Base-by-base conservation (phyloP, 176 grass and related monocot species). In the Pharus latifolius region DNA sequence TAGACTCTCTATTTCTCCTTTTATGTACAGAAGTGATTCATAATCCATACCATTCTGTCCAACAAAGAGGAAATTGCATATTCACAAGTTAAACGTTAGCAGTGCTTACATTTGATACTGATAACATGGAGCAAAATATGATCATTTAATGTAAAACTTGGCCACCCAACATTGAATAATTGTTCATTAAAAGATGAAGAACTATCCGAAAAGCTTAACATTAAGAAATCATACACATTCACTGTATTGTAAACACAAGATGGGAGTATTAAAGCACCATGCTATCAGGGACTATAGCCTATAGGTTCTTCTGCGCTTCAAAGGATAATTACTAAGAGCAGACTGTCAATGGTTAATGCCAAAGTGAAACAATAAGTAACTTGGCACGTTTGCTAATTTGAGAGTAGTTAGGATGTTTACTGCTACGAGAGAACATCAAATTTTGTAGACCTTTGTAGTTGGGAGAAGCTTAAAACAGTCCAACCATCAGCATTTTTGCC, bases 1-100 rank as follows among this genome's bases (percentile, higher is more conserved):
- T 73, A 92, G 52, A 50, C 69, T 96, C 62, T 87, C 76, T 63
- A 96, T 30, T 87, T 96, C 85, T 78, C 65, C 76, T 58, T 83
- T 84, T 62, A 96, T 83, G 74, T 89, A 82, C 24, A 77, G 62
- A 79, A 92, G 48, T 54, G 82, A 63, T 78, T 87, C 77, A 66
- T 30, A 13, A 46, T 82, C 80, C 54, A 82, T 75, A 77, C 83
- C 88, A 38, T 80, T 89, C 85, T 85, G 66, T 49, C 66, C 56
- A 77, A 53, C 17, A 70, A 42, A 74, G 31, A 44, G 3, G 4
- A 69, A 42, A 45, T 57, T 46, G 49, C 10, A 26, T 31, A 70
- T 76, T 45, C 37, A 60, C 14, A 64, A 65, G 40, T 42, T 33
- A 56, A n/a, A n/a, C n/a, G n/a, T n/a, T n/a, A n/a, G n/a, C n/a